Evolutionary conservation across 257 asterid genomes (phyloP), one percentile per base, ranked within the genome.

Genomic region (Salvia splendens): DNA sequence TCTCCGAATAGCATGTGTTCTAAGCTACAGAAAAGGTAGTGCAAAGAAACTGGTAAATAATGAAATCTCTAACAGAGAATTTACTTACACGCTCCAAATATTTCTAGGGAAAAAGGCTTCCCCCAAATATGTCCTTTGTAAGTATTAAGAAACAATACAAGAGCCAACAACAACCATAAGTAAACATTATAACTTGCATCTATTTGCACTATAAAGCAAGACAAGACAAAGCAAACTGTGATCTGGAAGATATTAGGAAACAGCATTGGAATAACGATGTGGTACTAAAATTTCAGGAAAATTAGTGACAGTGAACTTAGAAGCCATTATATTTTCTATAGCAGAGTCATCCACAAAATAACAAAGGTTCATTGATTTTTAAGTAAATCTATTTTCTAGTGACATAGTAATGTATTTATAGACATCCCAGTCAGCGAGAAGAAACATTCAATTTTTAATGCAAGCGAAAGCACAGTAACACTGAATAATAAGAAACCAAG

Each of bases 1-100:
- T 81, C 86, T 83, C 77, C 97, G 83, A 65, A 91, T 85, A 55
- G 99, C 95, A 82, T 94, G 96, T 28, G 99, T 94, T 77, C 95
- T 87, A 71, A 94, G 82, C 99, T 94, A 75, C 78, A 82, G 71
- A 77, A 68, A 42, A 52, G 59, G 71, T 47, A 73, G 45, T 24
- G 68, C 66, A 53, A 40, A 41, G 38, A 41, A 28, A 52, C 46
- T 16, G 4, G 28, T 40, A 20, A 59, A 49, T 48, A 28, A 40
- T 6, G 41, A 60, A 15, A 12, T 5, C 12, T 17, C n/a, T 5
- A 17, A 53, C 61, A n/a, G 17, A 33, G 17, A 58, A 69, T 59
- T 35, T 17, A 36, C 12, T 69, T 14, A 36, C 8, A 58, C 51
- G 1, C 33, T 6, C n/a, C 63, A 61, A 40, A 51, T 61, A 69